These are phyloP conservation scores for Cardamine chenopodiifolia DNA, from an alignment of 345 rosid species.

Conservation along the genomic window DNA sequence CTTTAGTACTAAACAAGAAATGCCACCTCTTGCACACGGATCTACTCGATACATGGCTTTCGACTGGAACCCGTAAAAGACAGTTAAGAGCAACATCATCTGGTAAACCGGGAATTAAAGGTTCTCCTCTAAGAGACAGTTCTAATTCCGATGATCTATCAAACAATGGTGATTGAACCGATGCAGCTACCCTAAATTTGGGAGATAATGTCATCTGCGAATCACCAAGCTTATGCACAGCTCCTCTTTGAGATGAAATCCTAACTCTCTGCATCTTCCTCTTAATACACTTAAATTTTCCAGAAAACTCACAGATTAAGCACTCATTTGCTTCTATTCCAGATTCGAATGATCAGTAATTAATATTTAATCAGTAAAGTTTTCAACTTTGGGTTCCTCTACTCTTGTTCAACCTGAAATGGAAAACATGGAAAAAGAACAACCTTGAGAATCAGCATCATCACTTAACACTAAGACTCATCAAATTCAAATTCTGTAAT, in stretches of 20 bases:
- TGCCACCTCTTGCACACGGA: constrained; percentile 86
- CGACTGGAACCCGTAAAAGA: constrained; percentile 73
- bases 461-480: constrained; percentile 18
- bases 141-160: constrained; percentile 60
- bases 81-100: constrained; percentile 83
- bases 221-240: constrained; percentile 88
- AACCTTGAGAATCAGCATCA: constrained; percentile 4
- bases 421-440: neutral
- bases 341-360: neutral
- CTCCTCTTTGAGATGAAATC: constrained; percentile 72
- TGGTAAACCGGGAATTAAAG: constrained; percentile 84
- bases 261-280: constrained; percentile 82
- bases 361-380: neutral
- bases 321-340: constrained; percentile 9
- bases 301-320: neutral
- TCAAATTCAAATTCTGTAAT: constrained; percentile 18
- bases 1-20: constrained; percentile 65
- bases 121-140: constrained; percentile 54
- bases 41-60: constrained; percentile 64
- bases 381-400: neutral
- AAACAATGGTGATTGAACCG: constrained; percentile 55
- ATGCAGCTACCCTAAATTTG: constrained; percentile 68
- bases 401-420: constrained; percentile 29
- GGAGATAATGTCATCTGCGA: constrained; percentile 85
- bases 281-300: neutral